Base-by-base conservation (phyloP, 2,329 filamentous ascomycete species). In the Cyphellophora attinorum region DNA sequence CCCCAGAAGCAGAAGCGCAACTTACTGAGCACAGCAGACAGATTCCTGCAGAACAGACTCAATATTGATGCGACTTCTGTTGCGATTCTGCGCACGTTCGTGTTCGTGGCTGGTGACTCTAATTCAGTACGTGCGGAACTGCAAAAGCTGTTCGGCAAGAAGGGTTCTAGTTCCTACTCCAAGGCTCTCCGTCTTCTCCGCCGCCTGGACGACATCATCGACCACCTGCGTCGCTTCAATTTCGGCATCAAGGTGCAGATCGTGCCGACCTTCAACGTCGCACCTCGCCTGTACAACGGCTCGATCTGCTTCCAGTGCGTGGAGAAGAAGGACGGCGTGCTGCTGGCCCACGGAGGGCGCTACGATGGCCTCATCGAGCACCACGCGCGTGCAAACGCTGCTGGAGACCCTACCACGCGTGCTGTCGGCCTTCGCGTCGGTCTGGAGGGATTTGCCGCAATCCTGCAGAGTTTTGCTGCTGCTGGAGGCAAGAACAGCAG, bases 291-390 rank as follows among this genome's bases (percentile, higher is more conserved):
- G 54, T 98, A 91, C 57, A 67, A 74, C 12, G 81, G 82, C 1
- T 88, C 88, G 5, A 68, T 96, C 17, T 66, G 96, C 28, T 96
- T 98, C 54, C 84, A 93, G 41, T 95, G 86, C 51, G 63, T 95
- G 2, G 89, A 96, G 54, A 79, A 74, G 42, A 93, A 85, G 54
- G 74, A 80, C 41, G 79, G 74, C 40, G 65, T 67, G 48, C 81
- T 91, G 47, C 84, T 96, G 0, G 91, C 89, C 5, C 91, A 88
- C 19, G 91, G 93, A 33, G 91, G 91, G 2, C 76, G 91, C 31
- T 98, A 98, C 54, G 93, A 98, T 55, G 76, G 77, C 31, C 64
- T 98, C 13, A 89, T 98, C 45, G 78, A 79, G 53, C 83, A 93
- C 41, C 83, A 93, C 51, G 74, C 79, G 6, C 82, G 83, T 4